Evolutionary conservation across 1,284 basidiomycete genomes (phyloP).

Genomic region (Phylloporus sp.): DNA sequence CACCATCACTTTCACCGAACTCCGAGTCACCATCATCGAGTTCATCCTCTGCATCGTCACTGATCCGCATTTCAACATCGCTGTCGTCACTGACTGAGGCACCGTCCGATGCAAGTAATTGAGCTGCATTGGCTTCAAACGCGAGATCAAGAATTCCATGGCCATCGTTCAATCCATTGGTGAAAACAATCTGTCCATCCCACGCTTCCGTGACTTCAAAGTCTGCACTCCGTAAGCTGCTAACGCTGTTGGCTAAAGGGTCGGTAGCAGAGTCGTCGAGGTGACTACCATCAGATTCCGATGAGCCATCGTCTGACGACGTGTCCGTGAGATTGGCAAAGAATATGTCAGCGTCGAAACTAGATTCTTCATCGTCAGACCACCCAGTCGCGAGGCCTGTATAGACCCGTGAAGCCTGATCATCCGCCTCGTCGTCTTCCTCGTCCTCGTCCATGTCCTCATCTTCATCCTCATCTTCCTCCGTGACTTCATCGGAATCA

Average conservation of each 20-base stretch:
- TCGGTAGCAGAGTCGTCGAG: constrained; percentile 47
- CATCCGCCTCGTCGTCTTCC: constrained; percentile 55
- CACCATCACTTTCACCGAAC: constrained; percentile 53
- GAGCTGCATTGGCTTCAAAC: constrained; percentile 60
- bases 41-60: constrained; percentile 44
- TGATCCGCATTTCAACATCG: constrained; percentile 52
- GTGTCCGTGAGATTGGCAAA: constrained; percentile 75
- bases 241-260: constrained; percentile 45
- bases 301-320: constrained; percentile 43
- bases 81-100: constrained; percentile 44
- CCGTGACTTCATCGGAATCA: constrained; percentile 55
- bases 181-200: constrained; percentile 76
- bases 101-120: constrained; percentile 52
- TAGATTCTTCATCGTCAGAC: constrained; percentile 76
- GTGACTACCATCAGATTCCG: constrained; percentile 47
- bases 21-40: constrained; percentile 51
- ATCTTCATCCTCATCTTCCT: constrained; percentile 61
- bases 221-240: constrained; percentile 48
- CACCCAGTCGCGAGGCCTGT: constrained; percentile 71
- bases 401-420: constrained; percentile 53
- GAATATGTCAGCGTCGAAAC: constrained; percentile 81
- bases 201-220: constrained; percentile 74
- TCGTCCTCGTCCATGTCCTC: constrained; percentile 50
- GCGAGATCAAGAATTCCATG: constrained; percentile 63
- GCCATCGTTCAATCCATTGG: constrained; percentile 63